Evolutionary conservation across 2,329 filamentous ascomycete genomes (phyloP).

Genomic region (Cladosporium sp.): DNA sequence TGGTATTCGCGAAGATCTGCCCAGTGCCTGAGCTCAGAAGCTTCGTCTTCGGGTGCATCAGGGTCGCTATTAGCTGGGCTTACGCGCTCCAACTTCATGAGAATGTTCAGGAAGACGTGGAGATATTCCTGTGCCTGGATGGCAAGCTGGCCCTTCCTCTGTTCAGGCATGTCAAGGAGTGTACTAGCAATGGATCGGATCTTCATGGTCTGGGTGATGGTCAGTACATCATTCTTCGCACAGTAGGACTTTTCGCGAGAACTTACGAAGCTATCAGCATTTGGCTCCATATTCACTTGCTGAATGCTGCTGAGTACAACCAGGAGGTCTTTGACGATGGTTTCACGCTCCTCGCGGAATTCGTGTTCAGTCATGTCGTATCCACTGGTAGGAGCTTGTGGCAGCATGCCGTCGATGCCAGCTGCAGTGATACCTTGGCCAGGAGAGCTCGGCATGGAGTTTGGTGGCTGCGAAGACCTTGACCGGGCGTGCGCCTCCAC

Average conservation of each 20-base stretch:
- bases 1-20: conserved; percentile 78
- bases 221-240: conserved; percentile 28
- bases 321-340: conserved; percentile 78
- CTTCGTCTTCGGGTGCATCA: conserved; percentile 58
- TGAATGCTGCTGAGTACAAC: conserved; percentile 74
- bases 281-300: conserved; percentile 80
- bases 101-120: conserved; percentile 69
- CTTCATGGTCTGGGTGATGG: conserved; percentile 65
- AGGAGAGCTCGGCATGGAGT: conserved; percentile 36
- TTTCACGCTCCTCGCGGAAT: conserved; percentile 74
- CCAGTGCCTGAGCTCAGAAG: conserved; percentile 75
- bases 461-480: conserved; percentile 43
- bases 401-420: conserved; percentile 39
- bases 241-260: conserved; percentile 4
- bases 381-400: conserved; percentile 31
- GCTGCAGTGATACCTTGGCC: conserved; percentile 37
- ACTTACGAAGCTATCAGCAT: conserved; percentile 64
- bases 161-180: conserved; percentile 63
- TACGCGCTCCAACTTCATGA: conserved; percentile 71
- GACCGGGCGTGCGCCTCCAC: conserved; percentile 59
- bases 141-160: conserved; percentile 53
- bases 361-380: conserved; percentile 57
- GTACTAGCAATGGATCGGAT: conserved; percentile 82
- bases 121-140: conserved; percentile 70
- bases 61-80: conserved; percentile 44